Evolutionary conservation across 176 grass and related monocot species (phyloP).

Genomic region (Oryza meyeriana): DNA sequence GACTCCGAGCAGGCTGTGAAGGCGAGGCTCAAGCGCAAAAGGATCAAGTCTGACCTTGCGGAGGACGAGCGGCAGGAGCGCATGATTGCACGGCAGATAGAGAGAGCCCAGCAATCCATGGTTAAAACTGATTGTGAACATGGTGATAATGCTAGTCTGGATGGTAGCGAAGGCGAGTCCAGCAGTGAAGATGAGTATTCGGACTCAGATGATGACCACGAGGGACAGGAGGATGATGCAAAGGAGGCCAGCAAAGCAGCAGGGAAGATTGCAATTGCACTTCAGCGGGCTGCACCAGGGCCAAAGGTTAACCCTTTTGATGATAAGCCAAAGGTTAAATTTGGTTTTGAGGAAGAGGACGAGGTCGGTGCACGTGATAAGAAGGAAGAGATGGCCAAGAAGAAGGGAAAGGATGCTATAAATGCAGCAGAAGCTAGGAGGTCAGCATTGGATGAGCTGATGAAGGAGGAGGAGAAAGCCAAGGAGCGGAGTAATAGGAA

Average conservation of each 20-base stretch:
- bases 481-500: conserved; percentile 91
- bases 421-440: conserved; percentile 26
- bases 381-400: conserved; percentile 37
- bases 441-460: conserved; percentile 78
- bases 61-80: conserved; percentile 89
- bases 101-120: conserved; percentile 49
- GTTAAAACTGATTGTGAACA: background rate
- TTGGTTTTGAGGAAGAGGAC: conserved; percentile 58
- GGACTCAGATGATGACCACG: background rate
- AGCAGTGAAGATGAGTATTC: conserved; percentile 34
- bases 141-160: background rate
- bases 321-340: conserved; percentile 54
- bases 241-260: conserved; percentile 24
- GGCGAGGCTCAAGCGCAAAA: conserved; percentile 80
- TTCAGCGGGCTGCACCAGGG: conserved; percentile 34
- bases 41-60: conserved; percentile 62
- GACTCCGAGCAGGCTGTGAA: conserved; percentile 84
- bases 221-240: background rate
- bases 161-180: background rate
- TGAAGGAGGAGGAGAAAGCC: conserved; percentile 88
- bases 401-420: conserved; percentile 34
- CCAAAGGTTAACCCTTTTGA: conserved; percentile 47
- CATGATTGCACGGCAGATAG: conserved; percentile 72
- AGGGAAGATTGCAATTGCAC: conserved; percentile 65
- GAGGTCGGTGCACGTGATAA: background rate